phyloP scores from a whole-genome alignment of 2,329 filamentous ascomycete species.

The Gaeumannomyces tritici region DNA sequence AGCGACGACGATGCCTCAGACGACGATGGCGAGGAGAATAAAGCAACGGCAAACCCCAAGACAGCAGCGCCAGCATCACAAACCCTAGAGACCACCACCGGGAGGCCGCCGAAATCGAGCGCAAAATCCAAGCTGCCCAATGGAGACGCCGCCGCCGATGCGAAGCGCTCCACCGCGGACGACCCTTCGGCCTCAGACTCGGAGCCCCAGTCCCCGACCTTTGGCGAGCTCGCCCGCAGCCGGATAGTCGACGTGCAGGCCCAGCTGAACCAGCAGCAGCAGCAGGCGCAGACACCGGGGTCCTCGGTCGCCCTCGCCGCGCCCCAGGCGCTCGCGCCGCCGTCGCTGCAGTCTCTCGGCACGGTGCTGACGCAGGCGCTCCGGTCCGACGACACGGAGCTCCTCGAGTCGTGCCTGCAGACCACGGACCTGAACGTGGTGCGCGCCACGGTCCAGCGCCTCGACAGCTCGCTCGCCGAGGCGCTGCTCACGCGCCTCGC shows the following conservation, averaged over 20 bases:
- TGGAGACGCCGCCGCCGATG: constrained; percentile 16
- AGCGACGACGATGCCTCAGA: constrained; percentile 36
- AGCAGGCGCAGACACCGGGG: constrained; percentile 19
- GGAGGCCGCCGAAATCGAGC: neutral
- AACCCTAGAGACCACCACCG: neutral
- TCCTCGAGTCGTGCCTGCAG: constrained; percentile 88
- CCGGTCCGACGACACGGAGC: constrained; percentile 78
- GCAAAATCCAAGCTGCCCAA: neutral
- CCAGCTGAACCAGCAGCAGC: constrained; percentile 12
- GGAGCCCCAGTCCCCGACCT: constrained; percentile 54
- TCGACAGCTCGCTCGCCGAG: constrained; percentile 77
- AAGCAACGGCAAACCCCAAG: constrained; percentile 3
- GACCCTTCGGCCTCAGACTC: constrained; percentile 26
- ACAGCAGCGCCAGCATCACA: constrained; percentile 5
- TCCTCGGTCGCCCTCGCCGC: constrained; percentile 13
- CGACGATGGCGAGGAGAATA: constrained; percentile 15
- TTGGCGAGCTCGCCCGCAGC: constrained; percentile 70
- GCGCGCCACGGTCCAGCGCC: constrained; percentile 78
- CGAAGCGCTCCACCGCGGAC: constrained; percentile 19
- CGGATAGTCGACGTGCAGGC: constrained; percentile 3
- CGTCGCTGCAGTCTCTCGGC: constrained; percentile 70
- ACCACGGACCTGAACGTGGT: constrained; percentile 68
- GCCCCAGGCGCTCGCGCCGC: constrained; percentile 40
- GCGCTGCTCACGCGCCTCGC: constrained; percentile 75
- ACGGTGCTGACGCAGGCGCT: constrained; percentile 92